Base-by-base conservation (phyloP, 352 stramenopile species). In the Pythium rhizo-oryzae region DNA sequence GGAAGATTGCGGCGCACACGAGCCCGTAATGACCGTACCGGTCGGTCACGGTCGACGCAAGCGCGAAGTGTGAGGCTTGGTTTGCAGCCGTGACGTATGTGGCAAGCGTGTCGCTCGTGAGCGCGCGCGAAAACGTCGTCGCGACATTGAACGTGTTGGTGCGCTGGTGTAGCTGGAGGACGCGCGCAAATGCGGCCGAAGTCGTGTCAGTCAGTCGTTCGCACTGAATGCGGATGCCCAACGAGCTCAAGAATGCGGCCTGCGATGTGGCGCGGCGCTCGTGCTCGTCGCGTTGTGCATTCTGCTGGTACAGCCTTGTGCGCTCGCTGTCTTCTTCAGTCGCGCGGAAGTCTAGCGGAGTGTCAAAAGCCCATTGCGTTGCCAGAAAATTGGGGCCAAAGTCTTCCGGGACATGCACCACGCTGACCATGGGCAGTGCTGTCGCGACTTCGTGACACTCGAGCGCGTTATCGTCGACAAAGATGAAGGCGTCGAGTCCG, bases 1-100 rank as follows among this genome's bases (percentile, higher is more conserved):
- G 81, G 57, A 74, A 88, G 18, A 86, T 64, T 52, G 72, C 66
- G 23, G 77, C 69, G 44, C 77, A 82, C 16, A 93, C 85, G 1
- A 93, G 75, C 4, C 85, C 85, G 23, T 93, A 93, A 60, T 93
- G 85, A 19, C 85, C 85, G 44, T 89, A 92, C 16, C 83, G 80
- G 49, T 93, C 85, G 0, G 85, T 92, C 64, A 92, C 85, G 9
- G 83, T 74, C 12, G 81, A 80, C 46, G 78, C 84, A 43, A 92
- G 49, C 16, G 78, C 80, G 18, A 58, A 71, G 16, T 79, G 72
- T 2, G 13, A 43, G 1, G 35, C 47, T 0, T 37, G 18, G 19
- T 47, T 41, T 7, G 37, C 25, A 24, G 78, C 39, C 3, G 54
- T 15, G 9, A 50, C 47, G 57, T 90, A 89, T 0, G 49, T 23